Conservation (phyloP, 78 protist species). For the slime mould (Dictyostelium discoideum) region DNA sequence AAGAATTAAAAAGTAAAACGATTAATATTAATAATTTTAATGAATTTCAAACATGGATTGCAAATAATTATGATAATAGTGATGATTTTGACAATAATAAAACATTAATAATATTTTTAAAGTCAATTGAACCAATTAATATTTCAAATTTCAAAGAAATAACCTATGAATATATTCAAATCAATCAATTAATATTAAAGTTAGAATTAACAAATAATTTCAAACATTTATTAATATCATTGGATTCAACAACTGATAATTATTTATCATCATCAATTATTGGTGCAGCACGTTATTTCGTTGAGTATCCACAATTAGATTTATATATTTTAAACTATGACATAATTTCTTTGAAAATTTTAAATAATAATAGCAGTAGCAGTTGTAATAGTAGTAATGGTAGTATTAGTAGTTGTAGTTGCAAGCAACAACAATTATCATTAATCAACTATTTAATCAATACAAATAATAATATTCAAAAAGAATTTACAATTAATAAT, state of each 20-base stretch:
- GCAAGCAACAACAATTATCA: neutral
- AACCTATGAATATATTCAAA: slow-evolving; percentile 20
- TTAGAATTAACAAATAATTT: neutral
- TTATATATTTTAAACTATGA: neutral
- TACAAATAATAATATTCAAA: neutral
- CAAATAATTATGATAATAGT: neutral
- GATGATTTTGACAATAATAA: neutral
- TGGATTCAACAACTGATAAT: neutral
- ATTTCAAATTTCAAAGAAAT: neutral
- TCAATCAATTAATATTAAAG: slow-evolving; percentile 32
- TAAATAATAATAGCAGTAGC: no score
- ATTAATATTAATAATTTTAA: neutral
- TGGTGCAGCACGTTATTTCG: slow-evolving; percentile 11
- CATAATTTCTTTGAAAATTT: neutral
- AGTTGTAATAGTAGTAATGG: no score
- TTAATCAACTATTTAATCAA: neutral
- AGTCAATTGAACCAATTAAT: neutral
- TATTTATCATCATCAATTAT: neutral
- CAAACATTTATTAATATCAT: slow-evolving; percentile 6
- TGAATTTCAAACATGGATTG: neutral
- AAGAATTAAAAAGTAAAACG: neutral
- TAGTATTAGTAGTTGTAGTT: no score
- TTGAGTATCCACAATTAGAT: neutral
- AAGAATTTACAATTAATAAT: neutral
- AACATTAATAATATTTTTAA: neutral